Base-by-base conservation (phyloP, 192 early-diverging fungal genomes). In the Coemansia sp. region DNA sequence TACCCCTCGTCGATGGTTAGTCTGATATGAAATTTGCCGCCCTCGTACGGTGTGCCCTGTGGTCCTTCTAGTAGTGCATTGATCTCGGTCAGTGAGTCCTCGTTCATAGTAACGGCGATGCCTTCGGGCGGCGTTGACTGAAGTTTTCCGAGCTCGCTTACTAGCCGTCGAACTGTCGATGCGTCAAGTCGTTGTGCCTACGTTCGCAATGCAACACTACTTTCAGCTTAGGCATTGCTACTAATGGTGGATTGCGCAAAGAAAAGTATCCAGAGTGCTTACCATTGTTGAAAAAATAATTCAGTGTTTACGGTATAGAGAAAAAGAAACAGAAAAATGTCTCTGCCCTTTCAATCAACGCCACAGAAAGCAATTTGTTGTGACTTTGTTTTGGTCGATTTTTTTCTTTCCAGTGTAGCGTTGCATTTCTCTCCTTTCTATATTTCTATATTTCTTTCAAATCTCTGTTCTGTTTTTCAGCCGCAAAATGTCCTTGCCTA, bases 61-160 rank as follows among this genome's bases (percentile, higher is more conserved):
- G 94, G 95, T 1, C 95, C 96, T 22, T 86, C 80, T 29, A 98
- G 90, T 86, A 90, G 91, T 5, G 95, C 96, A 64, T 92, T 89
- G 66, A 98, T 90, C 72, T 98, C 95, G 9, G 88, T 82, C 13
- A 98, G 40, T 44, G 89, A 71, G 34, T 90, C 88, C 16, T 94
- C 88, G 72, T 92, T 91, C 7, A 89, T 66, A 7, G 90, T 83
- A n/a, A 95, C 75, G 41, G 79, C 73, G 71, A 98, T 95, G 47
- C 93, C 96, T 66, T 98, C 95, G n/a, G 90, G 92, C 10, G 94
- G 93, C 13, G 76, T 79, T 16, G 72, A 63, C 18, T 87, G 63
- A 22, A 93, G 85, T 16, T 59, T 66, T 40, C 80, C 68, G 24
- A 94, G 67, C 66, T 95, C 93, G 34, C 77, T 82, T 3, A 75